Percentiles rank a stretch among this genome's conserved stretches.
These are phyloP conservation scores for Solanum chilense DNA, from an alignment of 257 asterid species.

Conservation along the genomic window DNA sequence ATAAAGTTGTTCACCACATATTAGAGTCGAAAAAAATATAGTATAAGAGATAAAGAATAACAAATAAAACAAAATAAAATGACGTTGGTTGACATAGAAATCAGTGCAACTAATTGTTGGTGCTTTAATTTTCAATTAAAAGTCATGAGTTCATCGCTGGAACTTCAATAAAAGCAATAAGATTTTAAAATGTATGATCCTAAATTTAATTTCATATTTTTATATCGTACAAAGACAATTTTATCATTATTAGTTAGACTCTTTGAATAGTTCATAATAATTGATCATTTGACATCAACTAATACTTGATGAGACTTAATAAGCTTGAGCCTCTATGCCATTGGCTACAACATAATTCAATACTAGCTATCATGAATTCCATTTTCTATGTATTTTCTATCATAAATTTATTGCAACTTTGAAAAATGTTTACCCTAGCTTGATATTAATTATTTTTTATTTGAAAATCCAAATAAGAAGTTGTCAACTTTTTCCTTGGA, in stretches of 20 bases:
- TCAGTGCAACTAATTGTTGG: too few relatives aligned
- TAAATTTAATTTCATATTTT: not conserved
- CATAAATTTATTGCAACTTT: not conserved
- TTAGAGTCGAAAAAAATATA: not conserved
- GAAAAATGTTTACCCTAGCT: not conserved
- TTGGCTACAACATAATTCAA: not conserved
- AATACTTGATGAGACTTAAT: not conserved
- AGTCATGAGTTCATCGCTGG: too few relatives aligned
- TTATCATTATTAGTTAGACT: not conserved
- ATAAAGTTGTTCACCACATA: not conserved
- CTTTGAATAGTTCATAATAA: not conserved
- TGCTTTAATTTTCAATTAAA: too few relatives aligned
- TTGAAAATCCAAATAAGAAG: not conserved
- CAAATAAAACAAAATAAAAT: too few relatives aligned
- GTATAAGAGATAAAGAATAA: not conserved
- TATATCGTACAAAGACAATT: not conserved
- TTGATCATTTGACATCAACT: not conserved
- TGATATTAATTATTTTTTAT: not conserved
- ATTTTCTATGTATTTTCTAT: not conserved
- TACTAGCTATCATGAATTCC: not conserved
- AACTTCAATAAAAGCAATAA: not conserved
- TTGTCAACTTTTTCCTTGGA: not conserved
- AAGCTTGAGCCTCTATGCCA: not conserved
- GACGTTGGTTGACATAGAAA: too few relatives aligned
- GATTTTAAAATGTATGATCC: too few relatives aligned